Percentiles rank a stretch among this genome's conserved stretches.
Evolutionary conservation across 2,329 filamentous ascomycete genomes (phyloP).

Genomic region (Talaromyces rugulosus): DNA sequence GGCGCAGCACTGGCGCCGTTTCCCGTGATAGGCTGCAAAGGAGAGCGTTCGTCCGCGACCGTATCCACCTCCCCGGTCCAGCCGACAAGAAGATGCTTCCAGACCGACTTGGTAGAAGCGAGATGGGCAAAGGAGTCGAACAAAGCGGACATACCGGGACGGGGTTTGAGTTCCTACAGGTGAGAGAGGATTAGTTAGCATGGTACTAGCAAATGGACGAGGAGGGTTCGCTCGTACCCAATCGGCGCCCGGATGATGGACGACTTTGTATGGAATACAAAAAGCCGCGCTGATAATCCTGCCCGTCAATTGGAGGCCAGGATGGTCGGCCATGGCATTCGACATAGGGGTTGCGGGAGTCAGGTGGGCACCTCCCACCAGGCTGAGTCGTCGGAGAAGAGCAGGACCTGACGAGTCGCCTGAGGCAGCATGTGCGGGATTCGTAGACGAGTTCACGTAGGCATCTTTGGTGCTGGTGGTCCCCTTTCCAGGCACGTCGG

Average conservation of each 20-base stretch:
- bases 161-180: constrained; percentile 64
- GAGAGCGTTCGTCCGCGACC: constrained; percentile 23
- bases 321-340: constrained; percentile 54
- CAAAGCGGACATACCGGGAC: constrained; percentile 83
- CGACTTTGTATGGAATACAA: constrained; percentile 59
- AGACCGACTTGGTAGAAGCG: constrained; percentile 74
- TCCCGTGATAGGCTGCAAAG: constrained; percentile 27
- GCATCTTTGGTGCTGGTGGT: constrained; percentile 13
- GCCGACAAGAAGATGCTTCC: constrained; percentile 88
- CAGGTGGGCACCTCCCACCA: constrained; percentile 29
- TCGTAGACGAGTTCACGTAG: constrained; percentile 23
- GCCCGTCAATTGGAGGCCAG: constrained; percentile 56
- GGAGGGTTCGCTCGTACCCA: constrained; percentile 47
- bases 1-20: constrained; percentile 19
- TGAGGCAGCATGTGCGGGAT: constrained; percentile 39
- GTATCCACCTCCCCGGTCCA: constrained; percentile 86
- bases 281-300: constrained; percentile 62
- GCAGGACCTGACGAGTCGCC: constrained; percentile 47
- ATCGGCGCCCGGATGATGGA: constrained; percentile 48
- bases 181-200: background rate
- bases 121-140: constrained; percentile 89
- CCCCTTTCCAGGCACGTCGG: constrained; percentile 19
- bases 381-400: constrained; percentile 50
- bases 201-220: background rate
- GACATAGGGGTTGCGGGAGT: constrained; percentile 42